phyloP scores from a whole-genome alignment of 176 grass and related monocot species.

The Aegilops umbellulata region DNA sequence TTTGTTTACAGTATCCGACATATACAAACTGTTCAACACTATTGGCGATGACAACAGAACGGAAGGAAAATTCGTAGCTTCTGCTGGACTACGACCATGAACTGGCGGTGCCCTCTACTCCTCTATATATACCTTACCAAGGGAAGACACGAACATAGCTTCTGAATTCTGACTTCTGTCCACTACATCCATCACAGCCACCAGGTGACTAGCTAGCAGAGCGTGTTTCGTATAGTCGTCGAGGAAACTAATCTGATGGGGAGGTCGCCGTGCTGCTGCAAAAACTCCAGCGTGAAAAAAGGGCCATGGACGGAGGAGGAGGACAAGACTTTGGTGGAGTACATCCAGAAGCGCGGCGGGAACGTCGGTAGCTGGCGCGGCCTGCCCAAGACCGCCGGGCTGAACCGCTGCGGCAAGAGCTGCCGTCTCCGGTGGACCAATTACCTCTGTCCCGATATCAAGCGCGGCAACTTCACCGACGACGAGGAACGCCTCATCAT shows the following conservation, averaged over 20 bases:
- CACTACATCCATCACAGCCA: too few species aligned
- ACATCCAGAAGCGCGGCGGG: constrained; percentile 48
- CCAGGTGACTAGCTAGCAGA: neutral
- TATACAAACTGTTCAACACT: neutral
- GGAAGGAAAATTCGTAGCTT: neutral
- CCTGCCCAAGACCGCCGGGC: constrained; percentile 50
- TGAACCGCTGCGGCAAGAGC: constrained; percentile 88
- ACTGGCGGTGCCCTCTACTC: neutral
- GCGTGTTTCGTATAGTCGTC: neutral
- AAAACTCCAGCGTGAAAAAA: constrained; percentile 48
- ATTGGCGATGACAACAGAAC: neutral
- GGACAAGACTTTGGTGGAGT: constrained; percentile 48
- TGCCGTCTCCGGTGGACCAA: constrained; percentile 92
- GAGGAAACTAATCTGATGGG: constrained; percentile 21
- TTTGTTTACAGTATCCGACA: neutral
- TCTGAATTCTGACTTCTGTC: too few species aligned
- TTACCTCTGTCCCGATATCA: constrained; percentile 86
- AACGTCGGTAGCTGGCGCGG: constrained; percentile 54
- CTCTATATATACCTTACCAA: constrained; percentile 13
- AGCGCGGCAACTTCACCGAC: constrained; percentile 64
- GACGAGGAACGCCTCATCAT: constrained; percentile 78
- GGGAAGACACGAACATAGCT: too few species aligned
- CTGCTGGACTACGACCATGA: neutral
- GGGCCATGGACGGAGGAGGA: constrained; percentile 79
- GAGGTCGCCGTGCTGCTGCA: constrained; percentile 55